Conservation (phyloP, 768 basidiomycete genomes). For the Tephrocybe sp. region DNA sequence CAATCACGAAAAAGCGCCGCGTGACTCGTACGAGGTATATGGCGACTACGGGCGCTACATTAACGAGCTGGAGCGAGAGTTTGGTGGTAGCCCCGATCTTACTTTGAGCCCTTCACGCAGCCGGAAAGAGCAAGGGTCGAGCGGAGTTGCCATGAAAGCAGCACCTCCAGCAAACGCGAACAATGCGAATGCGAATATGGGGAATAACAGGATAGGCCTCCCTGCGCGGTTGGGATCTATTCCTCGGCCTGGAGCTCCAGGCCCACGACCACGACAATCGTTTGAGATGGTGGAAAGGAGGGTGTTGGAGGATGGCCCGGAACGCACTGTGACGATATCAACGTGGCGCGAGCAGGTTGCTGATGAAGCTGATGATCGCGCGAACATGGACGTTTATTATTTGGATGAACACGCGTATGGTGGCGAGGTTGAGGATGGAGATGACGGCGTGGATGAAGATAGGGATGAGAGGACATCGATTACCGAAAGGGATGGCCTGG, state of each 20-base stretch:
- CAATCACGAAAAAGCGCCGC: not conserved
- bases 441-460: constrained; percentile 19
- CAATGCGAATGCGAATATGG: constrained; percentile 11
- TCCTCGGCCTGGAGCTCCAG: constrained; percentile 2
- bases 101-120: constrained; percentile 19
- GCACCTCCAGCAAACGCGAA: constrained; percentile 4
- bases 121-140: constrained; percentile 13
- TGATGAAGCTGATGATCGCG: constrained; percentile 31
- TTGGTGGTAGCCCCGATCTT: constrained; percentile 21
- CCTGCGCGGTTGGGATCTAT: constrained; percentile 20
- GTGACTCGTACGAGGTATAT: constrained; percentile 25
- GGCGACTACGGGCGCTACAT: constrained; percentile 33
- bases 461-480: not conserved
- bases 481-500: constrained; percentile 6
- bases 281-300: constrained; percentile 41
- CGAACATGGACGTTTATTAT: constrained; percentile 47
- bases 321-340: constrained; percentile 51
- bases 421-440: constrained; percentile 2
- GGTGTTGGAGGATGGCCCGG: constrained; percentile 47
- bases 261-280: constrained; percentile 32
- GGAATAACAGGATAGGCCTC: constrained; percentile 22
- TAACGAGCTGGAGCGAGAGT: constrained; percentile 29
- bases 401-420: constrained; percentile 35
- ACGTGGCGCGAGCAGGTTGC: constrained; percentile 57
- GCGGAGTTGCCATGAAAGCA: constrained; percentile 12